Conservation (phyloP, 176 grass and related monocot genomes). For the Themeda triandra region DNA sequence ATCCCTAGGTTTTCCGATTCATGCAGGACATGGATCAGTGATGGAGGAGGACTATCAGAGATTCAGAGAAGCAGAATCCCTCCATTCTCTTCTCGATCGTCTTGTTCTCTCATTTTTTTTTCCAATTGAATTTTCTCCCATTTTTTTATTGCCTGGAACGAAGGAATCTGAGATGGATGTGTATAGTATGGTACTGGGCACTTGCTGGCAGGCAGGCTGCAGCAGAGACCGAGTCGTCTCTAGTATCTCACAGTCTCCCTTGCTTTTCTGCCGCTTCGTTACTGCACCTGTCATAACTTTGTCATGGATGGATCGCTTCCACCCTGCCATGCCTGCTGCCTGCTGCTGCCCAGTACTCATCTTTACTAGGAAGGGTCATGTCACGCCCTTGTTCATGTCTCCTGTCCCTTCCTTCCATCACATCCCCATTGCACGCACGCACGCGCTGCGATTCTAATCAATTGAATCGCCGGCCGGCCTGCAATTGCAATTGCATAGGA, state of each 20-base stretch:
- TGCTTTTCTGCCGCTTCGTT: conserved; percentile 42
- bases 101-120: too few species aligned
- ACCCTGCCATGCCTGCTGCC: neutral
- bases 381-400: conserved; percentile 58
- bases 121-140: neutral
- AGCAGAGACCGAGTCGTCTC: conserved; percentile 29
- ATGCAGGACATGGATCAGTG: too few species aligned
- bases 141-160: neutral
- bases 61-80: too few species aligned
- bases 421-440: conserved; percentile 14
- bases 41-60: too few species aligned
- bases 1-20: too few species aligned
- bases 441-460: neutral
- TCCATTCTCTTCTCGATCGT: neutral
- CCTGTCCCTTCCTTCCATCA: conserved; percentile 41
- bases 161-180: neutral
- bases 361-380: conserved; percentile 94
- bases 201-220: neutral
- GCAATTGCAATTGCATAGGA: neutral
- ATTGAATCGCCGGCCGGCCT: neutral
- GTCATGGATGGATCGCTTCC: conserved; percentile 52
- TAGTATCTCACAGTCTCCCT: conserved; percentile 42
- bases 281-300: conserved; percentile 56
- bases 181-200: neutral
- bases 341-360: conserved; percentile 29